These are phyloP conservation scores for Tuber brumale DNA, from an alignment of 495 filamentous ascomycete genomes.

Conservation along the genomic window DNA sequence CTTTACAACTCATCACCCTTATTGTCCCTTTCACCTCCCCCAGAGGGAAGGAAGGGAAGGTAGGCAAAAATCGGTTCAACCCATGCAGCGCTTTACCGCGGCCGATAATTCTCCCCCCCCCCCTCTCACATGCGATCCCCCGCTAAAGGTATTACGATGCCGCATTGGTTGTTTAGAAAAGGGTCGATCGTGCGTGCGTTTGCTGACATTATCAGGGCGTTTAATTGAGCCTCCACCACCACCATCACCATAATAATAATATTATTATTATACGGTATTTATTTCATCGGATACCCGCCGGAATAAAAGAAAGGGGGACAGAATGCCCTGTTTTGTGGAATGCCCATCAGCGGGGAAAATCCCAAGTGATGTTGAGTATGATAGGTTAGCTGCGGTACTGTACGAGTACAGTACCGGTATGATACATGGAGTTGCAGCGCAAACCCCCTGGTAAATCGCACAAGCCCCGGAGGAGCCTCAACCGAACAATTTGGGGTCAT, in stretches of 20 bases:
- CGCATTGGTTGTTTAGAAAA: background rate
- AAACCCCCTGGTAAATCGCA: too few species aligned
- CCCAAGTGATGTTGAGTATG: background rate
- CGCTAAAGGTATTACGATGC: background rate
- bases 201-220: background rate
- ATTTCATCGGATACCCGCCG: background rate
- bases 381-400: too few species aligned
- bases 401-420: too few species aligned
- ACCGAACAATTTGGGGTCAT: too few species aligned
- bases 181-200: too few species aligned
- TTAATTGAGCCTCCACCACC: background rate
- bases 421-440: too few species aligned
- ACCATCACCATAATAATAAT: too few species aligned
- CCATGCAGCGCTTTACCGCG: background rate
- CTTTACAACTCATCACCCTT: background rate
- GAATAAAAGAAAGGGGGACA: background rate
- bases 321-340: background rate
- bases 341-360: background rate
- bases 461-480: too few species aligned
- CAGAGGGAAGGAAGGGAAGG: background rate
- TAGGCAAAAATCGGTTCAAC: background rate
- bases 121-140: background rate
- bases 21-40: background rate
- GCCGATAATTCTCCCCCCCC: background rate
- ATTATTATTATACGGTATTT: too few species aligned